These are phyloP conservation scores for Elsinoe ampelina DNA, from an alignment of 2,329 filamentous ascomycete genomes.

Conservation along the genomic window DNA sequence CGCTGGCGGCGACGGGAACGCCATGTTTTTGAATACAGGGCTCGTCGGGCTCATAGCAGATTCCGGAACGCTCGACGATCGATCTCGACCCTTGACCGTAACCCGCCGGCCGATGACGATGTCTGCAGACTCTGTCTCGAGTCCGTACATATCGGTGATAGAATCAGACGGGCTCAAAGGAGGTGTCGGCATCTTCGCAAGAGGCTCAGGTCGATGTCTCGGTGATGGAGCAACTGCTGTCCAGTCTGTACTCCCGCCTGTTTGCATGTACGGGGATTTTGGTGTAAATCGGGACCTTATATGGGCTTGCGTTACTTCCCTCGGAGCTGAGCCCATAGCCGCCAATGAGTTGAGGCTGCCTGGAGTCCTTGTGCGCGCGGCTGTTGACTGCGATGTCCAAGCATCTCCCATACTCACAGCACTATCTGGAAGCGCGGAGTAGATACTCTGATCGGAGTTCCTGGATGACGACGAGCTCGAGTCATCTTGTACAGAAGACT, in stretches of 20 bases:
- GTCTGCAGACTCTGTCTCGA: slow-evolving; percentile 1
- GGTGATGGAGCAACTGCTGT: neutral
- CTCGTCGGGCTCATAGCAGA: slow-evolving; percentile 6
- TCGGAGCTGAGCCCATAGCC: slow-evolving; percentile 5
- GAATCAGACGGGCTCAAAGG: slow-evolving; percentile 7
- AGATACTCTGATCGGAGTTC: slow-evolving; percentile 1
- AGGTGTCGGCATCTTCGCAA: slow-evolving; percentile 10
- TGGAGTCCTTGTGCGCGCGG: neutral
- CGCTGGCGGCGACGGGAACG: neutral
- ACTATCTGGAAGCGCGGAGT: neutral
- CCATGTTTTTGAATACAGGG: neutral
- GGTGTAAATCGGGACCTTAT: neutral
- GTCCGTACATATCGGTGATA: neutral
- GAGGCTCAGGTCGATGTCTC: slow-evolving; percentile 3
- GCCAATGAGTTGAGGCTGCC: slow-evolving; percentile 8
- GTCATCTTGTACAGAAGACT: neutral
- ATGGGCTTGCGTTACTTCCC: neutral
- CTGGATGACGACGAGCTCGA: neutral
- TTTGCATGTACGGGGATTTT: neutral
- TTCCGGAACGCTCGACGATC: slow-evolving; percentile 3
- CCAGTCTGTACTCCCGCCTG: neutral
- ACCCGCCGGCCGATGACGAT: slow-evolving; percentile 12
- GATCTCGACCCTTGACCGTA: slow-evolving; percentile 7
- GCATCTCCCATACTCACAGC: neutral
- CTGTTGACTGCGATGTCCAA: neutral